A percentile compares a stretch with the other conserved stretches of the same genome.
Conservation (phyloP, 139 green algal genomes). For the Chlorella sorokiniana region DNA sequence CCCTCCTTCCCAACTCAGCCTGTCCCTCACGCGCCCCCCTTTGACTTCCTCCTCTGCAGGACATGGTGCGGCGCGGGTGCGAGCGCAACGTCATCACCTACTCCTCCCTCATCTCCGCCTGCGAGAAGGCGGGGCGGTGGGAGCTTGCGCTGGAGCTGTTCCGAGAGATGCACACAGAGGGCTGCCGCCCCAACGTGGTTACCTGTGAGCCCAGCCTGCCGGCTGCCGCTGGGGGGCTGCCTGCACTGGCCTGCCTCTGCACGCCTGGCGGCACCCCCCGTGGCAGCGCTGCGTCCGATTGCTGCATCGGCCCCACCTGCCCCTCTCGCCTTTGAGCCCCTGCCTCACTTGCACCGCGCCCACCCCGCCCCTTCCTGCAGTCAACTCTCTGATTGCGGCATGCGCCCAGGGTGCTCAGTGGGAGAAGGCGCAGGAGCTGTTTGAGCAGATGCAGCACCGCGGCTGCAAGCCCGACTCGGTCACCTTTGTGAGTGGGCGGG, state of each 20-base stretch:
- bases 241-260: too few species aligned
- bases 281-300: too few species aligned
- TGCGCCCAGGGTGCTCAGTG: slow-evolving; percentile 57
- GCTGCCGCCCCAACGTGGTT: slow-evolving; percentile 79
- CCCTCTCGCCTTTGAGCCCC: too few species aligned
- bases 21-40: background rate
- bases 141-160: slow-evolving; percentile 84
- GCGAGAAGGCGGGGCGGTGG: slow-evolving; percentile 73
- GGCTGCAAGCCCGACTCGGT: slow-evolving; percentile 84
- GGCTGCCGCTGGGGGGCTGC: too few species aligned
- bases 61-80: slow-evolving; percentile 55
- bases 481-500: too few species aligned
- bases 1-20: background rate
- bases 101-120: slow-evolving; percentile 60
- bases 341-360: too few species aligned
- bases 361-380: too few species aligned
- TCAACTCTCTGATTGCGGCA: slow-evolving; percentile 85
- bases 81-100: slow-evolving; percentile 79
- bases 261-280: too few species aligned
- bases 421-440: slow-evolving; percentile 57
- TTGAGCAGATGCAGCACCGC: slow-evolving; percentile 55
- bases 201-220: too few species aligned
- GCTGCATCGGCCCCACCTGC: too few species aligned
- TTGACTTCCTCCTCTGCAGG: slow-evolving; percentile 21
- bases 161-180: slow-evolving; percentile 79